Conservation (phyloP, 345 rosid genomes). For the Camelina sativa region DNA sequence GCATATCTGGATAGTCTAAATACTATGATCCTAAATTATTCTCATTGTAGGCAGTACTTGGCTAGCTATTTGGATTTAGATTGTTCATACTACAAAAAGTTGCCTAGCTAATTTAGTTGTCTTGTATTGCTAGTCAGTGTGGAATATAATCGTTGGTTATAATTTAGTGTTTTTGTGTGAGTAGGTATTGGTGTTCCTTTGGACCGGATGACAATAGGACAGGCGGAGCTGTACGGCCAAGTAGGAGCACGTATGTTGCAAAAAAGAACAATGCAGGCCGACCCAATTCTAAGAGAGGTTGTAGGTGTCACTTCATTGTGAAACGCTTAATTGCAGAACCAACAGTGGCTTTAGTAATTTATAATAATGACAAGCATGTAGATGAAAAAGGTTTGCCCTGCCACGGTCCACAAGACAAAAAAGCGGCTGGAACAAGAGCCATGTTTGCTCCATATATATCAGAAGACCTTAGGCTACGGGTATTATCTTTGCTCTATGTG, state of each 20-base stretch:
- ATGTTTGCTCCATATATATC: conserved; percentile 99
- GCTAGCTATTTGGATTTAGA: neutral
- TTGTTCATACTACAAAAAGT: neutral
- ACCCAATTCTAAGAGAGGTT: conserved; percentile 93
- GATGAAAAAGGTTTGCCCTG: conserved; percentile 92
- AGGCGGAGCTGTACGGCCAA: conserved; percentile 86
- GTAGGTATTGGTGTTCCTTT: conserved; percentile 98
- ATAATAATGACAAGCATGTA: conserved; percentile 85
- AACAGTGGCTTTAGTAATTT: conserved; percentile 79
- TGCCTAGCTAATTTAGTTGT: neutral
- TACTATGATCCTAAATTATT: neutral
- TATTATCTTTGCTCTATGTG: conserved; percentile 76
- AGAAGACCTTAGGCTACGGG: conserved; percentile 93
- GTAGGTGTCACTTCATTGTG: conserved; percentile 96
- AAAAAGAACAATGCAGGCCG: conserved; percentile 94
- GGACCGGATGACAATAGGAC: conserved; percentile 95
- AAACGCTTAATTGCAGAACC: conserved; percentile 94
- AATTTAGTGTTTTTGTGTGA: conserved; percentile 31
- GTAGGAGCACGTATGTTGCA: conserved; percentile 75
- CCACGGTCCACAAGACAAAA: conserved; percentile 94
- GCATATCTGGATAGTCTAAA: neutral
- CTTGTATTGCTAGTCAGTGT: neutral
- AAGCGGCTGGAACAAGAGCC: conserved; percentile 93
- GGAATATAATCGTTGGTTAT: neutral
- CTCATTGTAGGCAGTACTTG: neutral